A percentile compares a stretch with the other conserved stretches of the same genome.
Evolutionary conservation across 208 protist genomes (phyloP).

Genomic region (Crithidia fasciculata): DNA sequence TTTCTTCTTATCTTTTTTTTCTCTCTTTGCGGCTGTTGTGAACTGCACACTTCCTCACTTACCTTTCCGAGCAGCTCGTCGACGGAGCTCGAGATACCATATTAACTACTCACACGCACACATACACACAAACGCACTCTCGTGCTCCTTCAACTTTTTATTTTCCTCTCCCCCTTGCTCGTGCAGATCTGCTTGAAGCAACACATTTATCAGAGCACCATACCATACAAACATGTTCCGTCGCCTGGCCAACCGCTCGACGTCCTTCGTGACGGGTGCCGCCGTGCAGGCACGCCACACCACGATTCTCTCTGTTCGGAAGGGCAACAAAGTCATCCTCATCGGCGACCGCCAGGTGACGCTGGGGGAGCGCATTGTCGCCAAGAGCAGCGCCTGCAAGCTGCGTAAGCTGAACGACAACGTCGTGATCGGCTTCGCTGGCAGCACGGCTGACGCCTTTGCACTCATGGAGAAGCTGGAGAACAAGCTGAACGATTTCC

Average conservation of each 20-base stretch:
- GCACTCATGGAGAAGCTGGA: constrained; percentile 96
- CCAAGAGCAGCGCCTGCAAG: constrained; percentile 88
- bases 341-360: constrained; percentile 96
- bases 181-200: too few relatives aligned
- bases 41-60: background rate
- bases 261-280: constrained; percentile 40
- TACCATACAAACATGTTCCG: constrained; percentile 36
- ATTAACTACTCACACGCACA: too few relatives aligned
- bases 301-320: constrained; percentile 94
- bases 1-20: background rate
- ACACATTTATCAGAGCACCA: too few relatives aligned
- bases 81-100: too few relatives aligned
- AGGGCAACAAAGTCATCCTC: constrained; percentile 92
- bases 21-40: background rate
- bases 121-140: too few relatives aligned
- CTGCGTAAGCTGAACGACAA: constrained; percentile 79
- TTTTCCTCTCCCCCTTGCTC: too few relatives aligned
- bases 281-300: constrained; percentile 77
- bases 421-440: constrained; percentile 94
- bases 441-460: constrained; percentile 95
- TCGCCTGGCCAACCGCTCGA: constrained; percentile 47
- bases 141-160: too few relatives aligned
- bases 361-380: constrained; percentile 91
- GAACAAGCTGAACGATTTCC: constrained; percentile 93
- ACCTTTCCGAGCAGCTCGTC: background rate